Conservation (phyloP, 2,329 filamentous ascomycete genomes). For the Nigrospora osmanthi region DNA sequence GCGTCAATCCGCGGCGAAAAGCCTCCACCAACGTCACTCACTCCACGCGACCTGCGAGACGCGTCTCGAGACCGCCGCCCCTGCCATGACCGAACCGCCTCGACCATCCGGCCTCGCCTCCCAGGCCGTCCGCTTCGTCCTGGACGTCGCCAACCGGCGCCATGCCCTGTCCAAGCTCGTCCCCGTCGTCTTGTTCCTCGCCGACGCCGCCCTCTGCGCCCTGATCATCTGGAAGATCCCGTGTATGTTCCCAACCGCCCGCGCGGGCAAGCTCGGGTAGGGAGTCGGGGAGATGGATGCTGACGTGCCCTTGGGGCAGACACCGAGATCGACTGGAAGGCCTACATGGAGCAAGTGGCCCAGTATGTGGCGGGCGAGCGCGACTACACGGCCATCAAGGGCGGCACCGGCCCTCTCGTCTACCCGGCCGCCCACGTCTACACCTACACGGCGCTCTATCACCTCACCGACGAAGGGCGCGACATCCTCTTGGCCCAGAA, state of each 20-base stretch:
- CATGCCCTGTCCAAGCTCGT: constrained; percentile 41
- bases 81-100: constrained; percentile 12
- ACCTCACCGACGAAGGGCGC: constrained; percentile 65
- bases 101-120: constrained; percentile 12
- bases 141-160: constrained; percentile 39
- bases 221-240: constrained; percentile 75
- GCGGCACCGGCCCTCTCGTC: constrained; percentile 85
- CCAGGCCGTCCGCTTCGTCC: constrained; percentile 20
- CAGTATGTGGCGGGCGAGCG: constrained; percentile 78
- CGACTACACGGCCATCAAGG: constrained; percentile 79
- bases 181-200: constrained; percentile 55
- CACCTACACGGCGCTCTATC: constrained; percentile 74
- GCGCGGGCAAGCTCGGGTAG: not conserved
- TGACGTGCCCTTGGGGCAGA: constrained; percentile 38
- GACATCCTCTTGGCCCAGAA: constrained; percentile 77
- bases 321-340: constrained; percentile 95
- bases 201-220: constrained; percentile 64
- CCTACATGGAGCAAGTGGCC: constrained; percentile 90
- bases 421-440: constrained; percentile 94
- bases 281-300: not conserved
- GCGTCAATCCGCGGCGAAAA: too few species aligned
- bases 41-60: too few species aligned
- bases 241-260: constrained; percentile 48
- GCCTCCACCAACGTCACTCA: too few species aligned
- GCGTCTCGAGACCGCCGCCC: too few species aligned